Evolutionary conservation across 768 basidiomycete species (phyloP).

Genomic region (Auriculariales sp.): DNA sequence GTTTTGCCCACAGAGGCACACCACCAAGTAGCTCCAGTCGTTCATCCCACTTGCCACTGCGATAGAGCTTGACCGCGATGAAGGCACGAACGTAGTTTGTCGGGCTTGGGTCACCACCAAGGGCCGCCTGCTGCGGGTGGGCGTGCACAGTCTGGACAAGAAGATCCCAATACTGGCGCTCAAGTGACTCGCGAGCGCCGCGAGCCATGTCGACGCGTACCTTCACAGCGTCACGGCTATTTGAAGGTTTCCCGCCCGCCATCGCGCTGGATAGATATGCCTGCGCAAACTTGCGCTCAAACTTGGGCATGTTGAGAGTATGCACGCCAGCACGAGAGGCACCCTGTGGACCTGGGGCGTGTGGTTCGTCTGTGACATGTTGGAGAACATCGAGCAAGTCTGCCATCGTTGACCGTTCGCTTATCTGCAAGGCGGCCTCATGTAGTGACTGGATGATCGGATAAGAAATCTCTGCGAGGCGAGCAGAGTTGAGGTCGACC

Average conservation of each 20-base stretch:
- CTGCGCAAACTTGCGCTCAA: slow-evolving; percentile 72
- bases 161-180: slow-evolving; percentile 75
- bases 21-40: slow-evolving; percentile 82
- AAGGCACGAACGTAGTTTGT: slow-evolving; percentile 85
- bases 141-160: slow-evolving; percentile 73
- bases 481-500: slow-evolving; percentile 57
- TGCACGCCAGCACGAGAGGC: slow-evolving; percentile 70
- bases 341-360: slow-evolving; percentile 58
- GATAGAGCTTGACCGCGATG: slow-evolving; percentile 64
- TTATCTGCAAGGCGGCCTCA: slow-evolving; percentile 47
- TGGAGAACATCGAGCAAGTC: slow-evolving; percentile 45
- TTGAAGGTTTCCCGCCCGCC: slow-evolving; percentile 12
- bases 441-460: slow-evolving; percentile 62
- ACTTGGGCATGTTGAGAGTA: slow-evolving; percentile 63
- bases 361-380: slow-evolving; percentile 65
- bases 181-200: slow-evolving; percentile 69
- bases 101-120: slow-evolving; percentile 86
- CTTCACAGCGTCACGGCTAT: slow-evolving; percentile 48
- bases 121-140: slow-evolving; percentile 65
- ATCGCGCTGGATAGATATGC: slow-evolving; percentile 52
- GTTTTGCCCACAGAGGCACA: slow-evolving; percentile 82
- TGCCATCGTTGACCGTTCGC: slow-evolving; percentile 19
- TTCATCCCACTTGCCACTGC: slow-evolving; percentile 72
- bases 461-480: slow-evolving; percentile 57
- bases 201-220: slow-evolving; percentile 61